Evolutionary conservation across 192 early-diverging fungal genomes (phyloP).

Genomic region (Oehlia diaphana): DNA sequence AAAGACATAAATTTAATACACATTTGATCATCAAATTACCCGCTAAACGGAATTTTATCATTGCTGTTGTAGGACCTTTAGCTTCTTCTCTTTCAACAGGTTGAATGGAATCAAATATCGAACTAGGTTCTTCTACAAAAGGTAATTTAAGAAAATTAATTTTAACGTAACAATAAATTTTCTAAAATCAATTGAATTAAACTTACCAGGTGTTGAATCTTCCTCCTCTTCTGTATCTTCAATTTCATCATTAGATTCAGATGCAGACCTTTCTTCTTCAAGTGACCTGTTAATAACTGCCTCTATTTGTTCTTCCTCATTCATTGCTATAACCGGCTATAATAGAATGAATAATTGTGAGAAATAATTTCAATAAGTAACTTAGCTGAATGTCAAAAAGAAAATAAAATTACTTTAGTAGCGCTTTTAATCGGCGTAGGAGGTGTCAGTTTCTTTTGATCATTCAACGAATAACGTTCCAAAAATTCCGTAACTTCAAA

Average conservation of each 20-base stretch:
- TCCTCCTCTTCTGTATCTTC: slow-evolving; percentile 24
- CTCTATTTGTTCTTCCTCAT: slow-evolving; percentile 87
- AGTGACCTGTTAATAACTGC: slow-evolving; percentile 47
- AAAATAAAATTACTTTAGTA: no score
- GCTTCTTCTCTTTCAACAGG: slow-evolving; percentile 14
- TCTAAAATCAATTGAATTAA: not conserved
- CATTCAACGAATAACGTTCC: slow-evolving; percentile 47
- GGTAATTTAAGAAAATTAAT: not conserved
- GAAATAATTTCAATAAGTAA: not conserved
- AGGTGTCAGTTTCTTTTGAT: not conserved
- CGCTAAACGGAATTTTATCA: slow-evolving; percentile 25
- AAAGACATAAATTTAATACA: not conserved
- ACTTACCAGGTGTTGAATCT: slow-evolving; percentile 24
- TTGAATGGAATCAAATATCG: slow-evolving; percentile 17
- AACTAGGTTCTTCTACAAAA: not conserved
- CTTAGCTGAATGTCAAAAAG: no score
- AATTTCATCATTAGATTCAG: slow-evolving; percentile 16
- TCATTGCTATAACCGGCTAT: slow-evolving; percentile 54
- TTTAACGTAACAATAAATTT: not conserved
- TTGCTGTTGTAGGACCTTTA: not conserved
- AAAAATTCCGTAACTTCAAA: slow-evolving; percentile 60
- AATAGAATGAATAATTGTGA: not conserved
- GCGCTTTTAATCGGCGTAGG: not conserved
- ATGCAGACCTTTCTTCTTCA: not conserved
- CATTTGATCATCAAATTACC: not conserved